A percentile compares a stretch with the other conserved stretches of the same genome.
phyloP scores from a whole-genome alignment of 1,284 basidiomycete species.

The Microbotryum violaceum region DNA sequence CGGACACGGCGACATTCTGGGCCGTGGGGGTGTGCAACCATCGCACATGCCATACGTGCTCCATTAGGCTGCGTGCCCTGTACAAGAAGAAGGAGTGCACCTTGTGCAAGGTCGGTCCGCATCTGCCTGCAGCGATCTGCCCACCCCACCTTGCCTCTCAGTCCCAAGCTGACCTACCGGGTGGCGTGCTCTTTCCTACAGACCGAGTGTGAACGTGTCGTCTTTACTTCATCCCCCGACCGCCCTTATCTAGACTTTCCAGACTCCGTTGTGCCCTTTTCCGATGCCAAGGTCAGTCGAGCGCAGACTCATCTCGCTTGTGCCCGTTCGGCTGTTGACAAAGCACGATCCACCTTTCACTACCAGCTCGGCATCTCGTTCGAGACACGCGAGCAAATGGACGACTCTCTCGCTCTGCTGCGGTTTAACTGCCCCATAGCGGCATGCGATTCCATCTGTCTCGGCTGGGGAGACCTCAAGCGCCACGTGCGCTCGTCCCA shows the following conservation, averaged over 20 bases:
- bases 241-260: slow-evolving; percentile 57
- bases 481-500: slow-evolving; percentile 69
- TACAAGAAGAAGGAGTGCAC: slow-evolving; percentile 84
- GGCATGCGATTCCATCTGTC: slow-evolving; percentile 68
- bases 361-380: slow-evolving; percentile 63
- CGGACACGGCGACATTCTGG: slow-evolving; percentile 86
- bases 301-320: not conserved
- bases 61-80: slow-evolving; percentile 77
- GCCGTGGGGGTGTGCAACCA: slow-evolving; percentile 86
- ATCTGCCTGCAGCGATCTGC: not conserved
- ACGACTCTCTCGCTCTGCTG: slow-evolving; percentile 82
- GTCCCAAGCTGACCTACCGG: too few species aligned
- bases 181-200: slow-evolving; percentile 38
- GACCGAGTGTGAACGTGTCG: slow-evolving; percentile 68
- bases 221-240: slow-evolving; percentile 61
- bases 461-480: slow-evolving; percentile 83
- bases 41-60: slow-evolving; percentile 84
- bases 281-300: slow-evolving; percentile 53
- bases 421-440: slow-evolving; percentile 49
- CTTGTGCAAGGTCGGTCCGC: slow-evolving; percentile 74
- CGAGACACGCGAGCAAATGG: slow-evolving; percentile 87
- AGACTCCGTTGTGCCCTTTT: slow-evolving; percentile 52
- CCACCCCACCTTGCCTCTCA: not conserved
- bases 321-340: not conserved
- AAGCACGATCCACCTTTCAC: not conserved